Evolutionary conservation across 2,329 filamentous ascomycete genomes (phyloP).

Genomic region (Fusarium sp.): DNA sequence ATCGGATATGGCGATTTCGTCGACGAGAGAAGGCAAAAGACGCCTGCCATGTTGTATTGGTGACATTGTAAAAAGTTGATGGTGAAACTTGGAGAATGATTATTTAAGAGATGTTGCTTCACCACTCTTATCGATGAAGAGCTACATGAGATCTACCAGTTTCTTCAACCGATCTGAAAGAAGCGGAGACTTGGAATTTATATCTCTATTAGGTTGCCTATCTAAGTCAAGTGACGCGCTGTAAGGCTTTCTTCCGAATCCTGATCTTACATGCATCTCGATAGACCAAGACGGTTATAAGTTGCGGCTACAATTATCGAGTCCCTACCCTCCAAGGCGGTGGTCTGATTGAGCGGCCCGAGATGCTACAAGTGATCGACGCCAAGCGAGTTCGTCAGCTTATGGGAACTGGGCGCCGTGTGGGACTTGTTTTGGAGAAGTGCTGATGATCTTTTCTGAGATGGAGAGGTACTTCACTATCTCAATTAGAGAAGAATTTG

Average conservation of each 20-base stretch:
- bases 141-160: too few relatives aligned
- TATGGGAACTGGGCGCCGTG: neutral
- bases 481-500: neutral
- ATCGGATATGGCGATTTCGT: conserved; percentile 37
- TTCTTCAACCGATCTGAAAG: too few relatives aligned
- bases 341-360: neutral
- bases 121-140: neutral
- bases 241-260: neutral
- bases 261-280: neutral
- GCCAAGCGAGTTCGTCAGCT: neutral
- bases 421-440: neutral
- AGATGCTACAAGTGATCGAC: neutral
- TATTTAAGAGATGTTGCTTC: neutral
- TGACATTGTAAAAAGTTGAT: neutral
- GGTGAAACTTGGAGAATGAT: neutral
- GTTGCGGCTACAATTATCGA: too few relatives aligned
- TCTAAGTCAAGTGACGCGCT: neutral
- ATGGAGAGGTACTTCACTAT: neutral
- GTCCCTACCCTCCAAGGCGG: neutral
- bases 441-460: neutral
- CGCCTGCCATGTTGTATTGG: conserved; percentile 11
- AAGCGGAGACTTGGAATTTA: neutral
- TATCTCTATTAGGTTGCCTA: neutral
- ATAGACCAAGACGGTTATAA: neutral
- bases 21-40: conserved; percentile 34